Evolutionary conservation across 2,329 filamentous ascomycete genomes (phyloP), one percentile per base, ranked within the genome.

Genomic region (Epicoccum sorghinum): DNA sequence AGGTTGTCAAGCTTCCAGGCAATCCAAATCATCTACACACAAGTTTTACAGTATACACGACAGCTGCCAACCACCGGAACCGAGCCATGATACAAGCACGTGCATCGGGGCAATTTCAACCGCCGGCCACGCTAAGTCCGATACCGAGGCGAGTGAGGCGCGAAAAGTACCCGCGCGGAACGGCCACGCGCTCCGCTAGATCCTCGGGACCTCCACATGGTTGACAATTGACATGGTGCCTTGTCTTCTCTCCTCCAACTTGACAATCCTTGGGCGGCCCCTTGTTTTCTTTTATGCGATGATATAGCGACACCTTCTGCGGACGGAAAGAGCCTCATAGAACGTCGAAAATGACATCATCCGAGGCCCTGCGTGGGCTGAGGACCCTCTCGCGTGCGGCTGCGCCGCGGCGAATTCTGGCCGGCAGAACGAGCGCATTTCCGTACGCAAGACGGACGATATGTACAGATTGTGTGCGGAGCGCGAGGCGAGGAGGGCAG

Each of bases 291-390:
- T 25, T 14, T 22, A 10, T 33, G 49, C 44, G 13, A 65, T 67
- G 60, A 41, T 39, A 44, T 60, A 58, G 50, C 33, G 22, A 33
- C 3, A 12, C 47, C 18, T 13, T 25, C 23, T 7, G 6, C 29
- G 37, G 23, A 8, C 35, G 30, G 30, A 12, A 37, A 29, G 24
- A 41, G 14, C 36, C 32, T 37, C 41, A 40, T 37, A 33, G 47
- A n/a, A 23, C 30, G 25, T 46, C 52, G 45, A 46, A 59, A 37
- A 74, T 74, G 71, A 72, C 69, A 70, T 72, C 71, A 73, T 64
- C 60, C 58, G 68, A 67, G 47, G 66, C 62, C 35, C 59, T 73
- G 52, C 58, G 58, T 55, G 67, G 60, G 51, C 56, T 72, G 38
- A 62, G 62, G 40, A 58, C 60, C 39, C 64, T 71, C 53, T 65